These are phyloP conservation scores for Blastocystis sp. DNA, from an alignment of 352 stramenopile species.

Conservation along the genomic window DNA sequence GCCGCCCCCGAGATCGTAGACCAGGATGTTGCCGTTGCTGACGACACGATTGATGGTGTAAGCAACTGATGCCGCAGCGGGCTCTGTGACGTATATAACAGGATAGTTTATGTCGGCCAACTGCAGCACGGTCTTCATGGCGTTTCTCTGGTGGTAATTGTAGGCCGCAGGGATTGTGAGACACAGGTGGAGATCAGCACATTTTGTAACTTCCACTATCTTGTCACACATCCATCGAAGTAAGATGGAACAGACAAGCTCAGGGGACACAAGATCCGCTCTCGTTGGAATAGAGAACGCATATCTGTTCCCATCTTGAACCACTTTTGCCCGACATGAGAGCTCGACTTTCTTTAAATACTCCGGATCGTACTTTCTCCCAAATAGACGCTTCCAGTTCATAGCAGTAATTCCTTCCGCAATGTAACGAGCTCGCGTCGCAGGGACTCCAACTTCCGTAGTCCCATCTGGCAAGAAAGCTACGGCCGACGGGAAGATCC, in stretches of 20 bases:
- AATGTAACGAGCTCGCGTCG: not conserved
- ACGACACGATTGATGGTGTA: conserved; percentile 93
- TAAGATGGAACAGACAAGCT: not conserved
- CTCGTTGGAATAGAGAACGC: not conserved
- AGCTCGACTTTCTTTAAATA: not conserved
- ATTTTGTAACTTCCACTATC: not conserved
- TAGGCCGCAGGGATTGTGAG: not conserved
- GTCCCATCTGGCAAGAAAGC: not conserved
- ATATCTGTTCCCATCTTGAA: not conserved
- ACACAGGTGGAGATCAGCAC: not conserved
- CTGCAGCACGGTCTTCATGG: not conserved
- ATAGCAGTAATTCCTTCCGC: not conserved
- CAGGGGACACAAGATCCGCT: not conserved
- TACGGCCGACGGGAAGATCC: not conserved
- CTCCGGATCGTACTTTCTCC: not conserved
- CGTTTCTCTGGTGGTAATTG: not conserved
- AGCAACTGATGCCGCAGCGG: conserved; percentile 89
- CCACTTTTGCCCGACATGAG: not conserved
- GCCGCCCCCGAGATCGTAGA: conserved; percentile 93
- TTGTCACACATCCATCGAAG: not conserved
- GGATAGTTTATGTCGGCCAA: not conserved
- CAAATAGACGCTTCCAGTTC: conserved; percentile 23
- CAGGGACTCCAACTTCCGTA: not conserved
- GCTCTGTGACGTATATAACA: conserved; percentile 77
- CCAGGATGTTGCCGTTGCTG: conserved; percentile 85